phyloP scores from a whole-genome alignment of 129 eudicot genomes.

The Deinandra increscens region DNA sequence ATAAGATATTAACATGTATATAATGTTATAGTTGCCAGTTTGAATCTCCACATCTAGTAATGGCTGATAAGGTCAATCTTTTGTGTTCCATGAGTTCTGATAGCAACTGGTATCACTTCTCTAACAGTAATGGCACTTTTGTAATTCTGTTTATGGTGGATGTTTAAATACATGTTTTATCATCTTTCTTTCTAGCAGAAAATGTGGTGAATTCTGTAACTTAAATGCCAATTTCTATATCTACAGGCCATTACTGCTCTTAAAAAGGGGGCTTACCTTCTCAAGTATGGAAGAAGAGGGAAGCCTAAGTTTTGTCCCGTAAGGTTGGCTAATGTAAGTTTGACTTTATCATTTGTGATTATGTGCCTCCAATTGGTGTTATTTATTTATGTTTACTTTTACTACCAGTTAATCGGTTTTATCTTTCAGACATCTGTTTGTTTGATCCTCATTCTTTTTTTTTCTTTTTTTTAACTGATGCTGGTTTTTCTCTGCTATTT shows the following conservation, averaged over 20 bases:
- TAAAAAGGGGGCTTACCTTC: slow-evolving; percentile 90
- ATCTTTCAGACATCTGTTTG: background rate
- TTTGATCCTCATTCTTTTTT: background rate
- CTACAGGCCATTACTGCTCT: slow-evolving; percentile 82
- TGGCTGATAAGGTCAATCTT: too few species aligned
- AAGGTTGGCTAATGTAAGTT: slow-evolving; percentile 84
- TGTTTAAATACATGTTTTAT: slow-evolving; percentile 19
- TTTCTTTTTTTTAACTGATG: background rate
- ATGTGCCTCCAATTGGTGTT: background rate
- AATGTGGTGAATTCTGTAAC: slow-evolving; percentile 6
- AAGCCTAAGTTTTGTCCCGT: slow-evolving; percentile 95
- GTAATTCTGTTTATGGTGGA: background rate
- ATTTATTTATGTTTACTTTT: background rate
- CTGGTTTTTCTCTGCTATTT: slow-evolving; percentile 26
- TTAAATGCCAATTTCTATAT: slow-evolving; percentile 8
- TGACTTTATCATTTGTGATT: slow-evolving; percentile 7
- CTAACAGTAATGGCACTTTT: background rate
- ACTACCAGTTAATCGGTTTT: slow-evolving; percentile 3
- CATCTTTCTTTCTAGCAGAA: background rate
- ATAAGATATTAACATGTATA: background rate
- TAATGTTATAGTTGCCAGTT: background rate
- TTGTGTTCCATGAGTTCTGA: too few species aligned
- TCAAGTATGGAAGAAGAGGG: slow-evolving; percentile 96
- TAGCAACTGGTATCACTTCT: background rate
- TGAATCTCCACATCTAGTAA: too few species aligned